These are phyloP conservation scores for Noccaea bulbosa DNA, from an alignment of 345 rosid genomes.

Conservation along the genomic window DNA sequence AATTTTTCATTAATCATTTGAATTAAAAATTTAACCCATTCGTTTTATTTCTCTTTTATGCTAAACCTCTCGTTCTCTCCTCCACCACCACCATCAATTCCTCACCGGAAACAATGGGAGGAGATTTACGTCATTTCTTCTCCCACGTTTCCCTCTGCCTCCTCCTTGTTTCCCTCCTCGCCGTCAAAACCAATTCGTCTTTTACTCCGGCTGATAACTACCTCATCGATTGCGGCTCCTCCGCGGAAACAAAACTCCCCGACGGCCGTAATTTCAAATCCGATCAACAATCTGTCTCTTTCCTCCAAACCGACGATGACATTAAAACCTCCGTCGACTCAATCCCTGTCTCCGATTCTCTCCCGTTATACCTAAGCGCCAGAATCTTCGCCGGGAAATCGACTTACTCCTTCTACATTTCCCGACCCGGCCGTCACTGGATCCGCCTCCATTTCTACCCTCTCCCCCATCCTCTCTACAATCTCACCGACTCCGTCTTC, in stretches of 20 bases:
- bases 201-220: conserved; percentile 61
- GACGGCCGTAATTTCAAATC: conserved; percentile 77
- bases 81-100: conserved; percentile 18
- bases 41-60: conserved; percentile 12
- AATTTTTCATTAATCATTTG: neutral
- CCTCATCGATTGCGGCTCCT: conserved; percentile 77
- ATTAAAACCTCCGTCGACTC: conserved; percentile 54
- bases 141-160: conserved; percentile 36
- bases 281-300: conserved; percentile 55
- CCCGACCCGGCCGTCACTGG: conserved; percentile 72
- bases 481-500: conserved; percentile 60
- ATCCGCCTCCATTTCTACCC: conserved; percentile 82
- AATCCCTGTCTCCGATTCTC: conserved; percentile 37
- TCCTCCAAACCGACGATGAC: conserved; percentile 60
- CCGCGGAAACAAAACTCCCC: conserved; percentile 56
- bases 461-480: conserved; percentile 55
- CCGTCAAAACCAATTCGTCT: conserved; percentile 28
- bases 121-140: conserved; percentile 41
- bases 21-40: conserved; percentile 22
- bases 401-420: conserved; percentile 51
- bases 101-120: conserved; percentile 47
- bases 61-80: conserved; percentile 30
- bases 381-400: conserved; percentile 60
- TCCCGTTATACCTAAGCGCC: conserved; percentile 50
- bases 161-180: conserved; percentile 14